Evolutionary conservation across 2,329 filamentous ascomycete genomes (phyloP), one percentile per base, ranked within the genome.

Genomic region (Neofusicoccum sp.): DNA sequence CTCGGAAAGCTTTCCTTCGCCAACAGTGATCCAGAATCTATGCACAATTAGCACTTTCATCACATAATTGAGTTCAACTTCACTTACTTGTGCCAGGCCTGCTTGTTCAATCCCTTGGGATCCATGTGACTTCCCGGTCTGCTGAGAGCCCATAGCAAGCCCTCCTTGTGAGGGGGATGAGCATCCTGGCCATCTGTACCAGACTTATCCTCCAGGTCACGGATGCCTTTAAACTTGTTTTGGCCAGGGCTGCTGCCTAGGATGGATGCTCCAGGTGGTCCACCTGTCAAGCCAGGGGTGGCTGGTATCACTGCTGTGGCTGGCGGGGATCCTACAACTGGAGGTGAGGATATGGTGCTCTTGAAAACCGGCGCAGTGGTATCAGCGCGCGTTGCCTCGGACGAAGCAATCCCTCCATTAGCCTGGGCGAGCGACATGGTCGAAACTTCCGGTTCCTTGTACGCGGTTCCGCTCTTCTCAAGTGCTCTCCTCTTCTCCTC

Each of bases 11-110:
- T 95, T 96, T 26, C 95, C 95, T 75, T 96, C 93, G 72, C 98
- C 96, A 45, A 99, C 82, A 2, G 99, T 95, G 65, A 99, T 96
- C 95, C 95, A 99, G 76, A 98, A 99, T 71, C 92, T 96, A 68
- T 9, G 28, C 16, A 20, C 45, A 40, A 61, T 79, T 67, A 79
- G 67, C 36, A 58, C 49, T 11, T 4, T 2, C 8, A 12, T 45
- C 8, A 24, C 30, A 9, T 9, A n/a, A 24, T 16, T 16, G n/a
- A 43, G 40, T 14, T 11, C 24, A 34, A 38, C 24, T 36, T 6
- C 12, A 84, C 89, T 78, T 80, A 96, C 90, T 99, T 99, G 75
- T 99, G 95, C 95, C 95, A 99, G 54, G 91, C 93, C 75, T 96
- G 92, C 73, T 98, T 97, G 71, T 97, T 98, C 67, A 99, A 81